Evolutionary conservation across 345 rosid species (phyloP).

Genomic region (Populus euphratica): DNA sequence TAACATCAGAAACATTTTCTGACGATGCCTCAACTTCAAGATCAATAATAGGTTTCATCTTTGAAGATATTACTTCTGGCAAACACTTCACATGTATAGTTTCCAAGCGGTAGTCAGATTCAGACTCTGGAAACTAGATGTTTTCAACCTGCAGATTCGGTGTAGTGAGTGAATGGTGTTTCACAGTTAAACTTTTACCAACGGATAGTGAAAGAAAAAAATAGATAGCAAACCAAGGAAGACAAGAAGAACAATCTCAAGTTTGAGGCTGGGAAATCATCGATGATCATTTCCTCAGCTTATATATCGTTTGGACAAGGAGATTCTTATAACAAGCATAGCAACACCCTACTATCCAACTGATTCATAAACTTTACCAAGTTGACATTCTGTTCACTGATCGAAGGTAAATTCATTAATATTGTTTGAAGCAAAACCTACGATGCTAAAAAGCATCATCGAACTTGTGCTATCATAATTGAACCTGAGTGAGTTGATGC

Average conservation of each 20-base stretch:
- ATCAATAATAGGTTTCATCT: constrained; percentile 50
- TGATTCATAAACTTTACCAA: neutral
- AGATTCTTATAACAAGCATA: too few relatives aligned
- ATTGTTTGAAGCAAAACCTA: neutral
- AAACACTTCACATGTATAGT: constrained; percentile 2
- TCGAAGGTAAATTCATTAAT: neutral
- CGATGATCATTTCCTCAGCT: too few relatives aligned
- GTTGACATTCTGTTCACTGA: neutral
- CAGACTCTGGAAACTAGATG: neutral
- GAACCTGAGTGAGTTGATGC: neutral
- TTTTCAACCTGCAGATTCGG: constrained; percentile 16
- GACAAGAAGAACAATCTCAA: too few relatives aligned
- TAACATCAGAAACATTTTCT: constrained; percentile 47
- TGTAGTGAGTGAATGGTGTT: neutral
- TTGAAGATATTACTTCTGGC: neutral
- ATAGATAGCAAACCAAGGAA: too few relatives aligned
- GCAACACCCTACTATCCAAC: too few relatives aligned
- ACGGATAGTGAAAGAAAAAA: too few relatives aligned
- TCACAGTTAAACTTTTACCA: neutral
- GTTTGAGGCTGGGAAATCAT: too few relatives aligned
- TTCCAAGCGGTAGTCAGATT: neutral
- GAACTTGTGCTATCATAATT: neutral
- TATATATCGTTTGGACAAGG: too few relatives aligned
- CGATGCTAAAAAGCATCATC: neutral
- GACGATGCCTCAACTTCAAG: constrained; percentile 53